Evolutionary conservation across 768 basidiomycete species (phyloP), one percentile per base, ranked within the genome.

Genomic region (Phlegmacium glaucopus): DNA sequence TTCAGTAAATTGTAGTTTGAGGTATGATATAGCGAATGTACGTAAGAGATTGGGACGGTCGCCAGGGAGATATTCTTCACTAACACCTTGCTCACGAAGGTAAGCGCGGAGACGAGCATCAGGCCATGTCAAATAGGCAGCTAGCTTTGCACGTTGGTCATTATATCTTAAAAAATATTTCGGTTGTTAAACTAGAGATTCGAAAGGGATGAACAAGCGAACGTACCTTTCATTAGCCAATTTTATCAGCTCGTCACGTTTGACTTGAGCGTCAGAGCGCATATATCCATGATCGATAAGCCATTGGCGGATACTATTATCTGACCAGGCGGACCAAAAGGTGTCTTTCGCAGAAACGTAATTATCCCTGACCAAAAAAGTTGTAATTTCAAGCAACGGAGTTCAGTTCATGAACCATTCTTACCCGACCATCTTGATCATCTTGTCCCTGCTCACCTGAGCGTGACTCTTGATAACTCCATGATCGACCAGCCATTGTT

Each of bases 61-160:
- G 1, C 74, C 78, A 1, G 87, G 84, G 35, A 90, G 72, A 41
- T 73, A 70, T n/a, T 74, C 74, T 56, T 94, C 91, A 51, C 76
- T 71, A 25, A 95, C 59, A 41, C 86, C 87, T 53, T 80, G 78
- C 59, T 88, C 81, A 37, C 92, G 78, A 15, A 97, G 77, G 67
- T 90, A 96, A 1, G 88, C 92, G 39, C 94, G 85, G 22, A 98
- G 81, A 27, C 94, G 79, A 3, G 94, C 90, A 59, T 97, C 94
- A 10, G 91, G 90, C 95, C 95, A 98, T 9, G 78, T 76, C 42
- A 94, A 72, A 67, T 95, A 96, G 2, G 80, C 70, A 2, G 83
- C 74, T 1, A 76, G 74, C 29, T 70, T 58, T 1, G 62, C 57
- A 10, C 61, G 53, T 11, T 57, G 56, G 38, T 83, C 78, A 45